Percentiles rank a stretch among this genome's conserved stretches.
These are phyloP conservation scores for Fraxinus americana DNA, from an alignment of 257 asterid species.

Conservation along the genomic window DNA sequence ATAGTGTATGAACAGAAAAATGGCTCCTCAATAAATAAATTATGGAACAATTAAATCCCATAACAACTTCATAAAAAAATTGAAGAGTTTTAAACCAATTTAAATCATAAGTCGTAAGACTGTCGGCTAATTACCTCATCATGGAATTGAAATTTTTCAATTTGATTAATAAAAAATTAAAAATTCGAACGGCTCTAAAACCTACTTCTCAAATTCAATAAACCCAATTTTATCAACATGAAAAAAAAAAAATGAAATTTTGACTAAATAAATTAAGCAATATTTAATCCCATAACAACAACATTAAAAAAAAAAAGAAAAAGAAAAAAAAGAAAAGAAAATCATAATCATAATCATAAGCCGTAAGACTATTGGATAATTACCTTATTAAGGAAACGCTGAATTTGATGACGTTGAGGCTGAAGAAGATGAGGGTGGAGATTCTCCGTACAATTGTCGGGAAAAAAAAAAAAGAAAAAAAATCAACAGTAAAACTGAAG, in stretches of 20 bases:
- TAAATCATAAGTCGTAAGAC: too few relatives aligned
- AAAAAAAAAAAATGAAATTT: too few relatives aligned
- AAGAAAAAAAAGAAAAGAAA: too few relatives aligned
- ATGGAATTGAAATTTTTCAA: slow-evolving; percentile 7
- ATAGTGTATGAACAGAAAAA: background rate
- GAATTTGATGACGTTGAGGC: slow-evolving; percentile 29
- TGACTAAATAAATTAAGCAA: background rate
- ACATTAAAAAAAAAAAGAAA: background rate
- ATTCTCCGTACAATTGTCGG: too few relatives aligned
- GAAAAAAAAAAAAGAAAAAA: too few relatives aligned
- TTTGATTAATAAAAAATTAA: too few relatives aligned
- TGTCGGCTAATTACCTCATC: slow-evolving; percentile 27
- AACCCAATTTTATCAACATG: background rate
- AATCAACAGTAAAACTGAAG: too few relatives aligned
- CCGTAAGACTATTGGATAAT: background rate
- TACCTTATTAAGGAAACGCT: slow-evolving; percentile 38
- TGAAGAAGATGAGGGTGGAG: slow-evolving; percentile 23
- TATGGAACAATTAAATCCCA: background rate
- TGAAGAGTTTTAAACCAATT: too few relatives aligned
- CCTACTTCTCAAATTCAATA: background rate
- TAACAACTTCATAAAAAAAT: background rate
- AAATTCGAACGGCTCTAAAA: background rate
- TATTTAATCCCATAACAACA: background rate
- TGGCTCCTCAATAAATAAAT: background rate
- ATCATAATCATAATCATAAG: too few relatives aligned